These are phyloP conservation scores for Hanseniaspora vineae DNA, from an alignment of 805 yeast genomes.

Conservation along the genomic window DNA sequence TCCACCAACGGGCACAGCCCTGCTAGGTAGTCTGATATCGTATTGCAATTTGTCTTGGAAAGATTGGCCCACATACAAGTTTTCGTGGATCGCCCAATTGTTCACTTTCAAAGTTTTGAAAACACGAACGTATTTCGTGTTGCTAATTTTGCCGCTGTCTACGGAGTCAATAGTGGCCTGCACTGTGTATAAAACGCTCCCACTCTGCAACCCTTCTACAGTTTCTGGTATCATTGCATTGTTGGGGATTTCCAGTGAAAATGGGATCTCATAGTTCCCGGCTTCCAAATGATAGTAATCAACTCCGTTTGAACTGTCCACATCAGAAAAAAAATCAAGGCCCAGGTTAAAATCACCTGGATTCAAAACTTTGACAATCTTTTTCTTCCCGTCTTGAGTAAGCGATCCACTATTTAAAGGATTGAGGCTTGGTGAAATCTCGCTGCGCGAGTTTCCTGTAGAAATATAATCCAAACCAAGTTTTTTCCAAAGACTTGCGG, in stretches of 20 bases:
- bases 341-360: constrained; percentile 1
- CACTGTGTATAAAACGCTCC: constrained; percentile 56
- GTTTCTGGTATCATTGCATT: constrained; percentile 57
- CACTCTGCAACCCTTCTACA: constrained; percentile 76
- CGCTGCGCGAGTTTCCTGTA: not conserved
- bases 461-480: not conserved
- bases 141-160: constrained; percentile 11
- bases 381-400: not conserved
- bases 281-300: constrained; percentile 31
- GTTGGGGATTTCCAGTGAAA: constrained; percentile 71
- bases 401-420: not conserved
- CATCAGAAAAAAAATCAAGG: not conserved
- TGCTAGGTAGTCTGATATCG: constrained; percentile 69
- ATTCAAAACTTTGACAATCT: constrained; percentile 1
- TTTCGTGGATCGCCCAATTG: constrained; percentile 47
- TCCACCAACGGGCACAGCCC: constrained; percentile 81
- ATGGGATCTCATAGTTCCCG: constrained; percentile 84
- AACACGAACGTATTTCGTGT: constrained; percentile 48
- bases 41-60: constrained; percentile 88
- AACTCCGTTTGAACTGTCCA: not conserved
- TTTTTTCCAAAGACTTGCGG: constrained; percentile 7
- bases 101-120: constrained; percentile 76
- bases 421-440: too few relatives aligned
- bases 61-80: constrained; percentile 79
- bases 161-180: constrained; percentile 54